Evolutionary conservation across 495 filamentous ascomycete genomes (phyloP).

Genomic region (Clohesyomyces aquaticus): DNA sequence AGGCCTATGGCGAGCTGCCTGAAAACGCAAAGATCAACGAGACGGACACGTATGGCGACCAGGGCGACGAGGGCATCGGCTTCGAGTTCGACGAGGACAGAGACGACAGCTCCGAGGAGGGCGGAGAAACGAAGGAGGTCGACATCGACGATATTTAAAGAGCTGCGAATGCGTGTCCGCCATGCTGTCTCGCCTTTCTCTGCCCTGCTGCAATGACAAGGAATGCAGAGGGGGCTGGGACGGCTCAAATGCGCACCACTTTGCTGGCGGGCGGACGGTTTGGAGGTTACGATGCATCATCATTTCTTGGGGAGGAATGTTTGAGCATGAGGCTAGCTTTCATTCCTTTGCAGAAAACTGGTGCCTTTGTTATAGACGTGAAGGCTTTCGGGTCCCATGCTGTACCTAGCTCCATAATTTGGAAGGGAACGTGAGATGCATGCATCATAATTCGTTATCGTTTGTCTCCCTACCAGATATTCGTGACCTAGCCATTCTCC

Average conservation of each 20-base stretch:
- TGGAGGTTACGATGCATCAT: slow-evolving; percentile 10
- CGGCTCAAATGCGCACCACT: slow-evolving; percentile 39
- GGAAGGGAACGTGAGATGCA: background rate
- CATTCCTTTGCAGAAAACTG: background rate
- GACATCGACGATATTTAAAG: slow-evolving; percentile 75
- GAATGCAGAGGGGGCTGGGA: slow-evolving; percentile 2
- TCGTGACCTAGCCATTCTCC: background rate
- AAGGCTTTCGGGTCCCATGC: background rate
- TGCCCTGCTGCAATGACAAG: slow-evolving; percentile 11
- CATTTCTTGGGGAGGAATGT: background rate
- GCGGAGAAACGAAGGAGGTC: slow-evolving; percentile 62
- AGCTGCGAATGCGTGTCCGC: slow-evolving; percentile 25
- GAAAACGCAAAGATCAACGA: slow-evolving; percentile 99
- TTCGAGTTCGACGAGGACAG: slow-evolving; percentile 78
- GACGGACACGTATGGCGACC: slow-evolving; percentile 85
- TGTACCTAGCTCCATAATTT: background rate
- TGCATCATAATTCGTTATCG: background rate
- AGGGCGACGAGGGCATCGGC: slow-evolving; percentile 75
- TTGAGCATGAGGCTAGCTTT: background rate
- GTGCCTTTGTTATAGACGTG: too few species aligned
- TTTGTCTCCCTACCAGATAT: background rate
- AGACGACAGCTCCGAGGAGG: slow-evolving; percentile 42
- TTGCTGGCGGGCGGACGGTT: slow-evolving; percentile 36
- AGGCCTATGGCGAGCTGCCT: slow-evolving; percentile 95
- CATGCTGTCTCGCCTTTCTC: slow-evolving; percentile 32